Evolutionary conservation across 768 basidiomycete genomes (phyloP).

Genomic region (Amanita brunnescens): DNA sequence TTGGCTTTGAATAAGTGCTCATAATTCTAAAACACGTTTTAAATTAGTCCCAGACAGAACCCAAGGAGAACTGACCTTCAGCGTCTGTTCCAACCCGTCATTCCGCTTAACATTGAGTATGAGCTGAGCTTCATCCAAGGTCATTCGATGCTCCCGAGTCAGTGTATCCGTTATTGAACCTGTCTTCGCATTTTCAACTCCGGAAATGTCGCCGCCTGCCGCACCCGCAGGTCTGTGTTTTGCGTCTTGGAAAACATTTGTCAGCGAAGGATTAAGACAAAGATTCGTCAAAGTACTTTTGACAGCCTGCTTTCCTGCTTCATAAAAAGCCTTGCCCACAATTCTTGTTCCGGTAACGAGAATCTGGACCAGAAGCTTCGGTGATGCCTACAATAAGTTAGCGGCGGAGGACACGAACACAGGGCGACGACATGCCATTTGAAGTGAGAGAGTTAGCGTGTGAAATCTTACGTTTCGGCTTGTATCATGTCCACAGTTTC

Average conservation of each 20-base stretch:
- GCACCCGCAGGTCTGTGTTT: constrained; percentile 68
- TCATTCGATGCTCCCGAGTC: constrained; percentile 85
- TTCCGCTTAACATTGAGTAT: constrained; percentile 83
- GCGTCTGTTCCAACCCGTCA: constrained; percentile 55
- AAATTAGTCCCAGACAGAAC: constrained; percentile 2
- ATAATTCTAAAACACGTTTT: constrained; percentile 54
- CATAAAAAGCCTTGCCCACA: constrained; percentile 83
- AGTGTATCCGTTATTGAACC: constrained; percentile 73
- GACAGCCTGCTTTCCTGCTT: constrained; percentile 86
- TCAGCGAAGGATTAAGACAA: not conserved
- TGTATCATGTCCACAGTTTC: not conserved
- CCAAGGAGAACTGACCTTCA: constrained; percentile 47
- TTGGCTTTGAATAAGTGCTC: constrained; percentile 92
- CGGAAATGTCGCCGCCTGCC: constrained; percentile 60
- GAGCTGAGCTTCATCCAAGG: constrained; percentile 87
- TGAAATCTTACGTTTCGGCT: not conserved
- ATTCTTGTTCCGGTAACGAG: constrained; percentile 69
- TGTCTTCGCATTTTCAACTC: constrained; percentile 66
- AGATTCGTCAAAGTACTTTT: constrained; percentile 57
- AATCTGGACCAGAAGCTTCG: constrained; percentile 72
- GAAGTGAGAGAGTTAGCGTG: not conserved
- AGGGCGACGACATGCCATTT: constrained; percentile 10
- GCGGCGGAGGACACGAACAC: not conserved
- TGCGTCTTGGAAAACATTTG: constrained; percentile 49
- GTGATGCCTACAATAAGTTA: constrained; percentile 54